Conservation (phyloP, 805 yeast genomes). For the Yamadazyma olivae region DNA sequence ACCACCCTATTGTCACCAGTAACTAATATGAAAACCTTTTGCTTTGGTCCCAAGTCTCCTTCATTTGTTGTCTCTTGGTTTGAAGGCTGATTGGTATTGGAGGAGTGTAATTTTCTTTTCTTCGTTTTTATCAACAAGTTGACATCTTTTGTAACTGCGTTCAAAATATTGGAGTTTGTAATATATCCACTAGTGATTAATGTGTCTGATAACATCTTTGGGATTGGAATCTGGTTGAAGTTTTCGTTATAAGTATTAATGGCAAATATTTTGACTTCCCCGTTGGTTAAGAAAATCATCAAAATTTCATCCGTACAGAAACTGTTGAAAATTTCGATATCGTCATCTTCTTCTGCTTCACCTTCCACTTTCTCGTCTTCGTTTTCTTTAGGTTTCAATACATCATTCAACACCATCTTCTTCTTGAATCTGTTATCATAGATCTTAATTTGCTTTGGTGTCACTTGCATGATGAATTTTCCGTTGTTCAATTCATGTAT, state of each 20-base stretch:
- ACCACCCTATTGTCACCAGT: conserved; percentile 77
- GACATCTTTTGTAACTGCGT: conserved; percentile 29
- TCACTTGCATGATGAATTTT: conserved; percentile 68
- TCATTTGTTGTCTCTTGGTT: conserved; percentile 3
- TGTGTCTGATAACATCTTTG: conserved; percentile 40
- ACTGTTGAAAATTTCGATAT: conserved; percentile 63
- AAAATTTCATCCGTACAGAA: conserved; percentile 61
- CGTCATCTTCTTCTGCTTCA: conserved; percentile 23
- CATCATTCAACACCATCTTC: conserved; percentile 44
- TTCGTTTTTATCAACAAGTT: conserved; percentile 19
- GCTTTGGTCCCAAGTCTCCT: conserved; percentile 22
- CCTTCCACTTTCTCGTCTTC: conserved; percentile 23
- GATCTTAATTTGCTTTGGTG: conserved; percentile 59
- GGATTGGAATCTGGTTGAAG: conserved; percentile 33
- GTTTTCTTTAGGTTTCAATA: conserved; percentile 15
- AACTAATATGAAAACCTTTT: conserved; percentile 56
- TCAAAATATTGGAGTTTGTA: conserved; percentile 39
- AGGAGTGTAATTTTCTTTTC: conserved; percentile 23
- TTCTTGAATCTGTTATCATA: conserved; percentile 59
- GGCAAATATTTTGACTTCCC: conserved; percentile 60
- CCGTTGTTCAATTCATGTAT: conserved; percentile 59
- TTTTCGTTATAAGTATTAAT: conserved; percentile 37
- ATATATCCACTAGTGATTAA: conserved; percentile 72
- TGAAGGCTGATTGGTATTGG: conserved; percentile 3
- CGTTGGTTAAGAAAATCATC: conserved; percentile 61